phyloP scores from a whole-genome alignment of 305 asterid genomes.

The Caryopteris hybrid region DNA sequence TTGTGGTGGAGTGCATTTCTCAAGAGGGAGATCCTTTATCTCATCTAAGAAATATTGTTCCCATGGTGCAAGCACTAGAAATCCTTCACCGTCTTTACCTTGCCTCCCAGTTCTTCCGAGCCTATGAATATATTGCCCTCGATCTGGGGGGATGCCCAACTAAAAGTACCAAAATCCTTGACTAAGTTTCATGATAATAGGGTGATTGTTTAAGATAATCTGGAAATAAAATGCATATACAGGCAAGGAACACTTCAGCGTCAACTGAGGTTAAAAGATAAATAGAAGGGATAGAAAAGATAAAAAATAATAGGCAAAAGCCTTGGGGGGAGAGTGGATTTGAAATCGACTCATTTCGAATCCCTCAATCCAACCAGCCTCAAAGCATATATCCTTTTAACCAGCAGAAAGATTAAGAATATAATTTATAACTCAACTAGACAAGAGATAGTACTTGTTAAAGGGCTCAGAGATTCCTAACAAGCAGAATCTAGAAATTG shows the following conservation, averaged over 20 bases:
- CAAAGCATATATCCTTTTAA: too few species aligned
- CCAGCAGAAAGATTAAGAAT: conserved; percentile 1
- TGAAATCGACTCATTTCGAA: too few species aligned
- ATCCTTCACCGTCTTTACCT: conserved; percentile 81
- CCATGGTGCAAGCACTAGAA: conserved; percentile 84
- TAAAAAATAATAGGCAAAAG: too few species aligned
- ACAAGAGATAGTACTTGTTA: neutral
- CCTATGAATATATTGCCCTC: conserved; percentile 83
- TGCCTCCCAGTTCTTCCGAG: conserved; percentile 92
- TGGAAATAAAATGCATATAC: too few species aligned
- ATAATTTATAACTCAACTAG: neutral
- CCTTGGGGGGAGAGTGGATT: too few species aligned
- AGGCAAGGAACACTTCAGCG: too few species aligned
- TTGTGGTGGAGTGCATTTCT: conserved; percentile 38
- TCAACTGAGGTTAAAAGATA: too few species aligned
- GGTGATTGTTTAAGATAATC: neutral
- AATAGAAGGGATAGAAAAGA: too few species aligned
- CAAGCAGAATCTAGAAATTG: neutral
- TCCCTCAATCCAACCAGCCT: too few species aligned
- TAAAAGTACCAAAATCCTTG: conserved; percentile 19
- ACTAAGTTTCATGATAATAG: neutral
- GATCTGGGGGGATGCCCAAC: conserved; percentile 84
- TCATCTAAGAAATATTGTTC: conserved; percentile 80
- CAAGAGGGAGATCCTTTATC: conserved; percentile 69
- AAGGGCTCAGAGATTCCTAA: neutral